Base-by-base conservation (phyloP, 2,329 filamentous ascomycete genomes). In the Erysiphe pulchra region DNA sequence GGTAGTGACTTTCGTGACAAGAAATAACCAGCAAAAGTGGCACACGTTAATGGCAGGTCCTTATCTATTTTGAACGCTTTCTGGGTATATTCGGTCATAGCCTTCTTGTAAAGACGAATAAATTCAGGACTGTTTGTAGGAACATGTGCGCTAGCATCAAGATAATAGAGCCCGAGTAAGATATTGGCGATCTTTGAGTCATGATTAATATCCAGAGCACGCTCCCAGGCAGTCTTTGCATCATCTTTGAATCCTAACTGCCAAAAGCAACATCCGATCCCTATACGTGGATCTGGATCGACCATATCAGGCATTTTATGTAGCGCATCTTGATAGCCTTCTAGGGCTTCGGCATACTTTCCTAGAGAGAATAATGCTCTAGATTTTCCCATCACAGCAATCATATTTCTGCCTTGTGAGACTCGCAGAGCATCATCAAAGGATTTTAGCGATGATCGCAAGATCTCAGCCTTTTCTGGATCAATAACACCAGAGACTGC, bases 181-280 rank as follows among this genome's bases (percentile, higher is more conserved):
- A 92, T 84, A 55, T 92, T 85, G 44, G 86, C 86, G 49, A 85
- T 74, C 63, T 92, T 94, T 18, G 85, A 92, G 20, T 85, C 72
- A 0, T 82, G 76, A 55, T 70, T 75, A 57, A 94, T 70, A 57
- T 92, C 82, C 28, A 94, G 63, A 12, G 80, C 76, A 50, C 90
- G 71, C 57, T 92, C 80, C 90, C 90, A 98, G 12, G 90, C 87
- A 42, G 69, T 66, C 57, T 82, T 87, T 8, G 92, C 90, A 55
- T 93, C 84, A 32, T 92, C 83, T 60, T 92, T 94, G 66, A 83
- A 85, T 11, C 86, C 86, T 28, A 98, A 69, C 60, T 93, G 83
- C 90, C 92, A 98, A 60, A 94, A 79, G 65, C 90, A 98, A 61
- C 84, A 90, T 41, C 90, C 90, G 56, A 98, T 87, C 46, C 90